Conservation (phyloP, 345 rosid species). For the Gossypium raimondii region DNA sequence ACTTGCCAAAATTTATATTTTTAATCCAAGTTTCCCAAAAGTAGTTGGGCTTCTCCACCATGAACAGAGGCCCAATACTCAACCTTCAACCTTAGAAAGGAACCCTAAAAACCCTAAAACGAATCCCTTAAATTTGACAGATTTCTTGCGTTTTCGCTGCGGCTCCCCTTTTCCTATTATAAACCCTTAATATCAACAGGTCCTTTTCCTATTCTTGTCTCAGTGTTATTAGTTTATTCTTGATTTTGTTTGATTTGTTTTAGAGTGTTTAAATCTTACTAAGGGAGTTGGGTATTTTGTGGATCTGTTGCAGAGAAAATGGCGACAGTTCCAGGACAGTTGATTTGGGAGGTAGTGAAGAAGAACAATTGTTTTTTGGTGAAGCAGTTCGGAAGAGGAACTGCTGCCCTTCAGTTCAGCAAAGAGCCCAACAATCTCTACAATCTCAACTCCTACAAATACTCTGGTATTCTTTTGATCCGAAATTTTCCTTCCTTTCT, state of each 20-base stretch:
- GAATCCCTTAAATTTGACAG: not conserved
- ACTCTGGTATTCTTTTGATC: constrained; percentile 53
- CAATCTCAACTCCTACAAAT: constrained; percentile 76
- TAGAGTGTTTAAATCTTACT: not conserved
- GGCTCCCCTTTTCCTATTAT: not conserved
- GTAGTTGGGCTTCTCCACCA: not conserved
- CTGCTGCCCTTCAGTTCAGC: constrained; percentile 58
- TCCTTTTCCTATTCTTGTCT: not conserved
- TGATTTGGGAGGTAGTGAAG: constrained; percentile 83
- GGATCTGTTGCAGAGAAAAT: constrained; percentile 24
- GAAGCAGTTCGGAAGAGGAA: constrained; percentile 69
- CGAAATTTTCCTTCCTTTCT: not conserved
- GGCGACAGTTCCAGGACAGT: constrained; percentile 68
- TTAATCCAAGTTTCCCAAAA: not conserved
- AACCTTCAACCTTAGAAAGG: not conserved
- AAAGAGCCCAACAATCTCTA: constrained; percentile 71
- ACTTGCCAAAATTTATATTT: not conserved
- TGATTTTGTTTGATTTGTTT: not conserved
- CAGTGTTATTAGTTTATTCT: not conserved
- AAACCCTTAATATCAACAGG: not conserved
- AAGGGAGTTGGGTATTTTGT: not conserved
- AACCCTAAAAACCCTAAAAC: not conserved
- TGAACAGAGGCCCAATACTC: not conserved
- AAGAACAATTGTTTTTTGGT: constrained; percentile 70
- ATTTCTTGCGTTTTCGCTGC: not conserved